Percentiles rank a stretch among this genome's conserved stretches.
Evolutionary conservation across 331 rosid genomes (phyloP).

Genomic region (Ulmus americana): DNA sequence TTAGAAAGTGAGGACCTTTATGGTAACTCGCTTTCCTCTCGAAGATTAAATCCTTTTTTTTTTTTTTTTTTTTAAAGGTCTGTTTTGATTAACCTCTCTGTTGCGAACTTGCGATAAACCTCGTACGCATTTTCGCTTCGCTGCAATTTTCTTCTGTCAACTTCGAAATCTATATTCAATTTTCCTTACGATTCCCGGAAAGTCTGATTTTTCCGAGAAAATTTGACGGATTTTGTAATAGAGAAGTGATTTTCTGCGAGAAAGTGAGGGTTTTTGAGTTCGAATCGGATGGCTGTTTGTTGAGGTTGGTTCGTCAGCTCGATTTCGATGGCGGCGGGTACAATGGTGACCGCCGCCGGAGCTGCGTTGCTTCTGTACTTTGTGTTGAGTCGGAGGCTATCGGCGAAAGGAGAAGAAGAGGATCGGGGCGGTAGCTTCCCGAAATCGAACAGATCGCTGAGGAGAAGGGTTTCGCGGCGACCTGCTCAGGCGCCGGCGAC

Average conservation of each 20-base stretch:
- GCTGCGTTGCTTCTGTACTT: constrained; percentile 70
- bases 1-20: not conserved
- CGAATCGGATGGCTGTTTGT: not conserved
- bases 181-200: not conserved
- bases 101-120: not conserved
- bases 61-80: not conserved
- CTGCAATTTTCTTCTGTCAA: not conserved
- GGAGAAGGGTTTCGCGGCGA: constrained; percentile 65
- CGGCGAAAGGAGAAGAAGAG: constrained; percentile 37
- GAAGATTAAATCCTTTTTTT: not conserved
- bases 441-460: constrained; percentile 55
- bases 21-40: not conserved
- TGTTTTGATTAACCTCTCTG: too few relatives aligned
- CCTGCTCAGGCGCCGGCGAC: constrained; percentile 95
- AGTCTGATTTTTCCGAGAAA: not conserved
- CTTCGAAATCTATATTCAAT: not conserved
- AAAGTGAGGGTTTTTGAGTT: not conserved
- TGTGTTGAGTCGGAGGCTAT: constrained; percentile 46
- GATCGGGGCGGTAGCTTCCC: constrained; percentile 43
- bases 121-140: constrained; percentile 7
- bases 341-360: constrained; percentile 95
- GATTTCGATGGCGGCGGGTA: constrained; percentile 73
- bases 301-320: constrained; percentile 7
- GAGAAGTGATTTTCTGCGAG: too few relatives aligned
- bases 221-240: not conserved